Base-by-base conservation (phyloP, 1,139 yeast genomes). In the Candida sanyaensis region DNA sequence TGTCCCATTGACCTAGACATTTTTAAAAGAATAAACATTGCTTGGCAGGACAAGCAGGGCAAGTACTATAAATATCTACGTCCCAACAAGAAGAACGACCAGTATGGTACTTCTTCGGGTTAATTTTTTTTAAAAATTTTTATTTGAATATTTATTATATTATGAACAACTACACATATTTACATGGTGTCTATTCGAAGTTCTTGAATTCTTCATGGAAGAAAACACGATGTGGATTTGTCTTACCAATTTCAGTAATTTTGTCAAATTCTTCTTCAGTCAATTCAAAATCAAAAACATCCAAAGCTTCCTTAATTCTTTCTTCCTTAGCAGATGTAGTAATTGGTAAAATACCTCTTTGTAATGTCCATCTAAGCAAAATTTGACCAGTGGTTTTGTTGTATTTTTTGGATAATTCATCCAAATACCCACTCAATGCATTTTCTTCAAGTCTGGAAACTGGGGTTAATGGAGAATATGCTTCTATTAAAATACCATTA, bases 281-380 rank as follows among this genome's bases (percentile, higher is more conserved):
- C 42, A 59, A 53, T 42, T 54, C 53, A 57, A 89, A 86, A 31
- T 75, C 77, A 56, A 77, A 81, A 6, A 79, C 63, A 21, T 77
- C 78, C 57, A 84, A 72, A 6, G 84, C 78, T 55, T 83, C 79
- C 45, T 68, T 65, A 50, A 86, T 75, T 65, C 96, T 77, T 38
- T 75, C 77, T 21, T 65, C 66, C 55, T 84, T 82, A 5, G 85
- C 75, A 26, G 89, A 80, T 2, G 96, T 87, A 23, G 95, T 88
- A 31, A 88, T 71, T 8, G 96, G 92, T 42, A 88, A 63, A 27
- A 87, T 75, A 6, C 83, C 86, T 46, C 69, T 76, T 57, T 84
- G 85, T 44, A 80, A 69, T 6, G 83, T 82, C 86, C 91, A 89
- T 60, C 88, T 75, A 51, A 89, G 71, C 48, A 88, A 68, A 41